Conservation (phyloP, 306 rosid species). For the Ammopiptanthus mongolicus region DNA sequence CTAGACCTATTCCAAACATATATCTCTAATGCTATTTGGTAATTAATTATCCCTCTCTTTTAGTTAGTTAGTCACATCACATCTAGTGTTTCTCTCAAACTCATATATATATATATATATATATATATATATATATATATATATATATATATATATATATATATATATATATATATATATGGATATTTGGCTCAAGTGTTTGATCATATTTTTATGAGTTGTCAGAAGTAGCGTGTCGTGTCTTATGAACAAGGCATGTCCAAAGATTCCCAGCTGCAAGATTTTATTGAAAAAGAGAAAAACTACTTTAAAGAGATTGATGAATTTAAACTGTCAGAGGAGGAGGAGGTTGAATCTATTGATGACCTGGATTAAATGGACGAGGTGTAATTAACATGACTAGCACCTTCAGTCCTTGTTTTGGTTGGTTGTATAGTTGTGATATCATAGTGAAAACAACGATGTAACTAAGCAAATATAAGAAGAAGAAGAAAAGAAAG, state of each 20-base stretch:
- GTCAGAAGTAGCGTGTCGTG: conserved; percentile 43
- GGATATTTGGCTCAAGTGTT: conserved; percentile 21
- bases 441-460: conserved; percentile 4
- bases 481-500: no score
- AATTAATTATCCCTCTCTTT: neutral
- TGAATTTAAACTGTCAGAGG: no score
- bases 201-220: conserved; percentile 12
- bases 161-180: neutral
- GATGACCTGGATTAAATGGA: conserved; percentile 46
- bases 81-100: neutral
- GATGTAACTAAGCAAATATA: conserved; percentile 11
- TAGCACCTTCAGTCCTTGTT: neutral
- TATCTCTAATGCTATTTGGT: conserved; percentile 23
- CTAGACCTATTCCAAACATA: conserved; percentile 21
- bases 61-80: no score
- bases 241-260: conserved; percentile 8
- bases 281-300: conserved; percentile 54
- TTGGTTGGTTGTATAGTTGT: conserved; percentile 26
- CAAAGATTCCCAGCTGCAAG: conserved; percentile 34
- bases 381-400: neutral
- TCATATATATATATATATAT: no score
- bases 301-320: conserved; percentile 74
- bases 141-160: no score
- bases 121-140: no score
- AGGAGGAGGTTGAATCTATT: conserved; percentile 40